These are phyloP conservation scores for Pyrenochaeta sp. DNA, from an alignment of 2,329 filamentous ascomycete species.

Conservation along the genomic window DNA sequence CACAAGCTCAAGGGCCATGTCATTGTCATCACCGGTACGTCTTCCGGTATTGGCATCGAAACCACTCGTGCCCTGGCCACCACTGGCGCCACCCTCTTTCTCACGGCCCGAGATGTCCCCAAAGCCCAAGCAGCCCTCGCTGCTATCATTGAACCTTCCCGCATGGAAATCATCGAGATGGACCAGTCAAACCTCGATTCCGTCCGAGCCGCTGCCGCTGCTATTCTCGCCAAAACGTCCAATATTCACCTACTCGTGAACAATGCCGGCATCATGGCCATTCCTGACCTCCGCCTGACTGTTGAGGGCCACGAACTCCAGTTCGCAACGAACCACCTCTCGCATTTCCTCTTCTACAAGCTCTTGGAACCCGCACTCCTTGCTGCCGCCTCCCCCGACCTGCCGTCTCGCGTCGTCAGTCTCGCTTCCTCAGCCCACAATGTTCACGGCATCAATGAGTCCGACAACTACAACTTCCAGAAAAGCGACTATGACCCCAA, in stretches of 20 bases:
- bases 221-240: conserved; percentile 13
- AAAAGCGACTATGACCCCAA: conserved; percentile 37
- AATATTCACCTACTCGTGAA: conserved; percentile 27
- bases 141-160: conserved; percentile 17
- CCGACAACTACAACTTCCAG: conserved; percentile 27
- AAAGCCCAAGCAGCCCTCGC: conserved; percentile 41
- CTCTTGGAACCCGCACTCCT: conserved; percentile 53
- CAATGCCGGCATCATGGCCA: conserved; percentile 41
- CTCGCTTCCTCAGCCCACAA: conserved; percentile 49
- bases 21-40: conserved; percentile 38
- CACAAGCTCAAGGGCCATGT: conserved; percentile 39
- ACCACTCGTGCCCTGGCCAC: conserved; percentile 51
- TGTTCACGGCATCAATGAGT: conserved; percentile 45
- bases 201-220: conserved; percentile 14
- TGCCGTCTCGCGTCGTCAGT: conserved; percentile 50
- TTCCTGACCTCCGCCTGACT: conserved; percentile 19
- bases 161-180: conserved; percentile 19
- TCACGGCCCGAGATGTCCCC: conserved; percentile 55
- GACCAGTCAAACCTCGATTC: conserved; percentile 10
- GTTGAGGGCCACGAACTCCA: conserved; percentile 45
- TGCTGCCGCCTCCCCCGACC: conserved; percentile 23
- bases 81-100: conserved; percentile 55
- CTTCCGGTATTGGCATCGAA: conserved; percentile 39
- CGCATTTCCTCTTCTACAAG: conserved; percentile 52
- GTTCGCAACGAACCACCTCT: conserved; percentile 57